These are phyloP conservation scores for Blastomyces percursus DNA, from an alignment of 2,329 filamentous ascomycete species.

Conservation along the genomic window DNA sequence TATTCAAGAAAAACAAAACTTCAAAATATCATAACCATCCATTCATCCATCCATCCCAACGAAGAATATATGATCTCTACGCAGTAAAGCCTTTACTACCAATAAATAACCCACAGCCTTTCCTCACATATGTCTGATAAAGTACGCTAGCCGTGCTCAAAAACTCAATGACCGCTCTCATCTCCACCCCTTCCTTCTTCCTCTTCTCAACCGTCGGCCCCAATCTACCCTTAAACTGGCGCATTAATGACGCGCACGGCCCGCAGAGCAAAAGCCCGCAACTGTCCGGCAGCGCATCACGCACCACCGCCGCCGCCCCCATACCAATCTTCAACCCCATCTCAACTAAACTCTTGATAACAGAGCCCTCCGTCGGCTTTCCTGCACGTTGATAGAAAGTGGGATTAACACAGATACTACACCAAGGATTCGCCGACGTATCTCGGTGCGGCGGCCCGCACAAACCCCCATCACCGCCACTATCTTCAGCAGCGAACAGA, in stretches of 20 bases:
- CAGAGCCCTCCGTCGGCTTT: conserved; percentile 8
- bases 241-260: conserved; percentile 16
- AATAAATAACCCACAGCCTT: not conserved
- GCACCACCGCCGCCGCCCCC: not conserved
- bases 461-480: not conserved
- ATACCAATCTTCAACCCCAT: not conserved
- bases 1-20: too few relatives aligned
- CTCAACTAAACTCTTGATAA: conserved; percentile 7
- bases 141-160: conserved; percentile 17
- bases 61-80: too few relatives aligned
- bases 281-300: conserved; percentile 13
- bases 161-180: conserved; percentile 21
- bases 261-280: conserved; percentile 26
- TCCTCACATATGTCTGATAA: conserved; percentile 9
- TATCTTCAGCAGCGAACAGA: conserved; percentile 14
- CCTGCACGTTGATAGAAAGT: conserved; percentile 28
- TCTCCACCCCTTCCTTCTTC: conserved; percentile 9
- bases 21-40: too few relatives aligned
- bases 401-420: conserved; percentile 31
- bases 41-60: too few relatives aligned
- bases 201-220: conserved; percentile 13
- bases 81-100: too few relatives aligned
- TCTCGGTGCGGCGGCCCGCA: not conserved
- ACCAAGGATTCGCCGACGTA: conserved; percentile 24
- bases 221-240: conserved; percentile 16